Evolutionary conservation across 106 monocot species (phyloP).

Genomic region (Platanthera zijinensis): DNA sequence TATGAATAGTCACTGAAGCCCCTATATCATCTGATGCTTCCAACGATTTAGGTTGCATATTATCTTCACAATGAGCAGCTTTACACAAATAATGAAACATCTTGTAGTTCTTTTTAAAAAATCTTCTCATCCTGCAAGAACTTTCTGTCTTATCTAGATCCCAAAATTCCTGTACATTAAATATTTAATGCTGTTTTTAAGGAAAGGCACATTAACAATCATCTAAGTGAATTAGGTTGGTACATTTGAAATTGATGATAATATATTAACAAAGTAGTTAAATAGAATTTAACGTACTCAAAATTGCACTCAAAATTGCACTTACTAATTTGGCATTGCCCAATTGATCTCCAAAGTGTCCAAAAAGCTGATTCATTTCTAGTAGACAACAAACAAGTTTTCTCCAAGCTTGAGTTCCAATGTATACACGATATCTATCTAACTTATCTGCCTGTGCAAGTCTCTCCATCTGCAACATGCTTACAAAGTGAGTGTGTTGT

Average conservation of each 20-base stretch:
- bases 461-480: slow-evolving; percentile 70
- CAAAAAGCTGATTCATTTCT: slow-evolving; percentile 76
- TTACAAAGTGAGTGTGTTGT: not conserved
- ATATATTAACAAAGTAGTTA: not conserved
- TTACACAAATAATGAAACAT: slow-evolving; percentile 60
- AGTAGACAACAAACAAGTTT: slow-evolving; percentile 71
- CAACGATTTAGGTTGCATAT: slow-evolving; percentile 20
- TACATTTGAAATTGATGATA: slow-evolving; percentile 3
- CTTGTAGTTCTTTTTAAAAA: slow-evolving; percentile 65
- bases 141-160: slow-evolving; percentile 69
- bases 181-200: not conserved
- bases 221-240: not conserved
- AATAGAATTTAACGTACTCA: not conserved
- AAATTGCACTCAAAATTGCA: not conserved
- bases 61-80: slow-evolving; percentile 57
- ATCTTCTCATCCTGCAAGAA: slow-evolving; percentile 94
- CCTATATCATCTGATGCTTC: slow-evolving; percentile 26
- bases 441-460: slow-evolving; percentile 58
- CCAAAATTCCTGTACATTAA: slow-evolving; percentile 61
- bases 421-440: slow-evolving; percentile 33
- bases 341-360: slow-evolving; percentile 40
- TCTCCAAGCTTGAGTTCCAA: slow-evolving; percentile 64
- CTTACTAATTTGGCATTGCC: slow-evolving; percentile 4
- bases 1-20: slow-evolving; percentile 25
- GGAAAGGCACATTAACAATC: not conserved